Evolutionary conservation across 1,284 basidiomycete species (phyloP).

Genomic region (Stereum hirsutum): DNA sequence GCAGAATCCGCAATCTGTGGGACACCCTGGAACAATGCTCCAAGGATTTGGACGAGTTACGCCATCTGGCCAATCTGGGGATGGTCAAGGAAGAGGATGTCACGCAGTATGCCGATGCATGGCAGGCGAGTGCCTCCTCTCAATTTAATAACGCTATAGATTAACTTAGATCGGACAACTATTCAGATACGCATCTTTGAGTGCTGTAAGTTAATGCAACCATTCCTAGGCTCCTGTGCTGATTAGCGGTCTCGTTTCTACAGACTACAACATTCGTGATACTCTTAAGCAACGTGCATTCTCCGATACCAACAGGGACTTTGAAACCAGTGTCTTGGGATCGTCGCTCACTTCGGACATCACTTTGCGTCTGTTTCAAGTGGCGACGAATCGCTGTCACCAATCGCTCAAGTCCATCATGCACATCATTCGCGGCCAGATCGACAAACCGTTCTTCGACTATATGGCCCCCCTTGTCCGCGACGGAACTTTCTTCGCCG

Average conservation of each 20-base stretch:
- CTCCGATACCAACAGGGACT: constrained; percentile 14
- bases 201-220: constrained; percentile 47
- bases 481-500: constrained; percentile 76
- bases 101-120: constrained; percentile 57
- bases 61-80: constrained; percentile 25
- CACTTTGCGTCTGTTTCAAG: constrained; percentile 37
- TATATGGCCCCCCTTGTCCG: constrained; percentile 78
- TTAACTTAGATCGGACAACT: too few species aligned
- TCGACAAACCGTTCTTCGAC: constrained; percentile 54
- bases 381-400: constrained; percentile 44
- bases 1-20: constrained; percentile 67
- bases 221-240: constrained; percentile 4
- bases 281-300: constrained; percentile 46
- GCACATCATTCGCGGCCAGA: constrained; percentile 49
- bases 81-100: constrained; percentile 46
- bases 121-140: constrained; percentile 59
- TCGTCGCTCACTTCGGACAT: constrained; percentile 19
- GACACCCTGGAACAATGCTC: constrained; percentile 70
- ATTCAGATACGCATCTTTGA: constrained; percentile 67
- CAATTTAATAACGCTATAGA: too few species aligned
- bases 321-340: constrained; percentile 13
- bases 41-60: constrained; percentile 69
- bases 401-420: constrained; percentile 45
- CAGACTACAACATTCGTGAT: constrained; percentile 61
- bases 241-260: constrained; percentile 7